Conservation (phyloP, 2,329 filamentous ascomycete species). For the Fusarium globosum region DNA sequence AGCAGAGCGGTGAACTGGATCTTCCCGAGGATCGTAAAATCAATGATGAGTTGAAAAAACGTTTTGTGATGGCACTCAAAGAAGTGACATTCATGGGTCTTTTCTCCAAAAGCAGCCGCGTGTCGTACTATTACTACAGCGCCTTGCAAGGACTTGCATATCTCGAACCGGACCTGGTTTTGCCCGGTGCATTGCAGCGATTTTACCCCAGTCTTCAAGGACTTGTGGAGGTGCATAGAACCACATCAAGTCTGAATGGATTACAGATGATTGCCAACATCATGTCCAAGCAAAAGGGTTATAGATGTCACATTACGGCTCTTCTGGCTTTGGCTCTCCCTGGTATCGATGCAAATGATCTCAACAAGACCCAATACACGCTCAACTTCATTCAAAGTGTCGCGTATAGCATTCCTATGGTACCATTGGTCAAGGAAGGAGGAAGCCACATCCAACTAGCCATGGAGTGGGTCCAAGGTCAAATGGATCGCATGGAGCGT, state of each 20-base stretch:
- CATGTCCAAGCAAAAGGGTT: constrained; percentile 95
- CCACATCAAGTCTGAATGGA: constrained; percentile 90
- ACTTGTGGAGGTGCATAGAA: constrained; percentile 95
- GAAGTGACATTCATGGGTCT: constrained; percentile 99
- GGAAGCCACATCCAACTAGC: constrained; percentile 77
- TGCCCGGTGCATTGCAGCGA: constrained; percentile 91
- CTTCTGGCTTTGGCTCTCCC: constrained; percentile 92
- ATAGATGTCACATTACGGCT: constrained; percentile 94
- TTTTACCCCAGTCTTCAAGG: constrained; percentile 98
- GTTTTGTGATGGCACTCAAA: constrained; percentile 88
- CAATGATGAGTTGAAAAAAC: constrained; percentile 81
- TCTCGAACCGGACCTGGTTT: constrained; percentile 88
- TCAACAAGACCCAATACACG: constrained; percentile 95
- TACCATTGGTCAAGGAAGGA: constrained; percentile 71
- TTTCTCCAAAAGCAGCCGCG: constrained; percentile 92
- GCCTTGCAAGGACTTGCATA: constrained; percentile 90
- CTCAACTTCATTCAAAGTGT: constrained; percentile 95
- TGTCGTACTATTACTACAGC: constrained; percentile 91
- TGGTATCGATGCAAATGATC: constrained; percentile 96
- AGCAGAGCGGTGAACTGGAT: constrained; percentile 91
- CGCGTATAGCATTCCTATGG: constrained; percentile 94
- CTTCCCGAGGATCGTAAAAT: constrained; percentile 83
- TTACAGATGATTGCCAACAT: constrained; percentile 91
- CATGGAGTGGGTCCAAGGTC: constrained; percentile 91
- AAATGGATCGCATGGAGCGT: constrained; percentile 93